Base-by-base conservation (phyloP, 1,284 basidiomycete genomes). In the Heterobasidion annosum region DNA sequence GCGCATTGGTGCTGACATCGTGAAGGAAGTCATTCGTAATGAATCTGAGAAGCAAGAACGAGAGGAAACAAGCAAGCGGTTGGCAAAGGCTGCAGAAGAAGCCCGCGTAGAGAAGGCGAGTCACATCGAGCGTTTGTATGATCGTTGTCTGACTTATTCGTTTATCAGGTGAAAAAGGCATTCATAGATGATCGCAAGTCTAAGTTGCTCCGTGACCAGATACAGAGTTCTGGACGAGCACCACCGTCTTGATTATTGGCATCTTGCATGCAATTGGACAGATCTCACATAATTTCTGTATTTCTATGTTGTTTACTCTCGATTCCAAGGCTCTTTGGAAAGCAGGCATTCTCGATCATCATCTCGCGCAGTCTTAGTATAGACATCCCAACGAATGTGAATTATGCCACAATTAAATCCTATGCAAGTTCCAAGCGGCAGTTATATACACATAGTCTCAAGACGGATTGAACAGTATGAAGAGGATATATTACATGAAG, bases 121-220 rank as follows among this genome's bases (percentile, higher is more conserved):
- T 62, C 51, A 18, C 45, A 18, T 19, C 35, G 19, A 33, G 25
- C 19, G 1, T 8, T 18, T 25, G 33, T 49, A 50, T 35, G 19
- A 40, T 15, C 35, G 35, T 32, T 9, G 9, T 19, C 10, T 37
- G 54, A 44, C 56, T 52, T 16, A 32, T 13, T 33, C 33, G 5
- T 50, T 34, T 25, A 4, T 1, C 57, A 91, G 88, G 79, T 86
- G 13, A 86, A 82, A 64, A 67, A 86, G 46, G 83, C 84, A 1
- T 89, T 80, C 64, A 74, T 88, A 63, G 88, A 91, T 54, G 88
- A 91, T 64, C 76, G 88, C 49, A 81, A 74, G 64, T 67, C 70
- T 3, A 82, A 81, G 62, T 65, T 68, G 59, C 55, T 77, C 56
- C 67, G 67, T 6, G 81, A 87, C 57, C 72, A 83, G 63, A 73